Evolutionary conservation across 164 flowering plant genomes (phyloP).

Genomic region (Magnolia kwangsiensis): DNA sequence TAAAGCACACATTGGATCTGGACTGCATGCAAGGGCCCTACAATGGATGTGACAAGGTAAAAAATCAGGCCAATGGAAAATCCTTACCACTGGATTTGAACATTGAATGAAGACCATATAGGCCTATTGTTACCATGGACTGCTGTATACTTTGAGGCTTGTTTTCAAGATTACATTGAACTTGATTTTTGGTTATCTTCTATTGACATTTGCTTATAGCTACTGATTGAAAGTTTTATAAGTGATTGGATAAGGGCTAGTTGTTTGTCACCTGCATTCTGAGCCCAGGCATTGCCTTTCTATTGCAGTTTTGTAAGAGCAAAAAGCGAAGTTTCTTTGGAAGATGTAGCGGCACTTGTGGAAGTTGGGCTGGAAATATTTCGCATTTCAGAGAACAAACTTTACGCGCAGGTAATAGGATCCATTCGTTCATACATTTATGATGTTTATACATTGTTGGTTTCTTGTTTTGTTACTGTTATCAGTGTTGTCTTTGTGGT

Average conservation of each 20-base stretch:
- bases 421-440: background rate
- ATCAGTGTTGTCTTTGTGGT: conserved; percentile 2
- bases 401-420: conserved; percentile 70
- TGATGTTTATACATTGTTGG: background rate
- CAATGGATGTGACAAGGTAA: background rate
- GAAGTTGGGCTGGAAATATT: conserved; percentile 65
- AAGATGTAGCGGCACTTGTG: conserved; percentile 59
- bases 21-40: background rate
- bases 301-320: conserved; percentile 82
- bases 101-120: background rate
- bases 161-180: background rate
- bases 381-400: conserved; percentile 49
- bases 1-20: too few species aligned
- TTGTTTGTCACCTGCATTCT: background rate
- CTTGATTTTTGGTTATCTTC: background rate
- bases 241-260: background rate
- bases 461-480: background rate
- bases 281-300: background rate
- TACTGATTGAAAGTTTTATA: background rate
- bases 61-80: background rate
- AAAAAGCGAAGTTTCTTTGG: conserved; percentile 76
- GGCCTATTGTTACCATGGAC: background rate
- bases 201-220: background rate
- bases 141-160: background rate
- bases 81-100: background rate